Conservation (phyloP, 495 filamentous ascomycete genomes). For the Wilcoxina mikolae region DNA sequence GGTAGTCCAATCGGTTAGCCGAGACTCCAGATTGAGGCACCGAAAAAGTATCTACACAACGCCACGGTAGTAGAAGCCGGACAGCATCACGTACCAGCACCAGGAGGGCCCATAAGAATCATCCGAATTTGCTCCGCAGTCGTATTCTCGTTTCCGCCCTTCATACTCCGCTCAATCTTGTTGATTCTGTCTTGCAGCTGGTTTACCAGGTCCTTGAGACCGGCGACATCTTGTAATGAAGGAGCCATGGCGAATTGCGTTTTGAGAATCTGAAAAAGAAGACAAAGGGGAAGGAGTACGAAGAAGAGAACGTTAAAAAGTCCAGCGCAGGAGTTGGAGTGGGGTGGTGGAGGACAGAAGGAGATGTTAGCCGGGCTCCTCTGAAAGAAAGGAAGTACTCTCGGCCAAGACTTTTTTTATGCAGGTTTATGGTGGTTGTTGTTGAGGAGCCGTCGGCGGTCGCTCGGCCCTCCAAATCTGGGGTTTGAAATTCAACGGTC, state of each 20-base stretch:
- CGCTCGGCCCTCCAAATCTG: not conserved
- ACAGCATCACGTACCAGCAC: slow-evolving; percentile 56
- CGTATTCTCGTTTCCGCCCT: slow-evolving; percentile 38
- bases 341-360: not conserved
- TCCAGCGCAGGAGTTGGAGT: slow-evolving; percentile 14
- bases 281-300: slow-evolving; percentile 4
- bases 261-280: not conserved
- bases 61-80: not conserved
- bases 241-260: slow-evolving; percentile 52
- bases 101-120: slow-evolving; percentile 94
- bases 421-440: slow-evolving; percentile 1
- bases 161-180: slow-evolving; percentile 70
- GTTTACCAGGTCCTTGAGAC: slow-evolving; percentile 36
- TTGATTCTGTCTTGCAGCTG: slow-evolving; percentile 61
- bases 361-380: not conserved
- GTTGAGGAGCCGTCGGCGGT: not conserved
- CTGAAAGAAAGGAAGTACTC: slow-evolving; percentile 7
- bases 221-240: slow-evolving; percentile 52
- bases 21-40: not conserved
- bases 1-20: slow-evolving; percentile 15
- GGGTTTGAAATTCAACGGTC: too few relatives aligned
- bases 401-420: not conserved
- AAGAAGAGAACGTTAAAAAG: slow-evolving; percentile 10
- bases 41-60: not conserved
- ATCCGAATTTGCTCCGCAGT: slow-evolving; percentile 58